Base-by-base conservation (phyloP, 2,329 filamentous ascomycete genomes). In the Aspergillus sp. region DNA sequence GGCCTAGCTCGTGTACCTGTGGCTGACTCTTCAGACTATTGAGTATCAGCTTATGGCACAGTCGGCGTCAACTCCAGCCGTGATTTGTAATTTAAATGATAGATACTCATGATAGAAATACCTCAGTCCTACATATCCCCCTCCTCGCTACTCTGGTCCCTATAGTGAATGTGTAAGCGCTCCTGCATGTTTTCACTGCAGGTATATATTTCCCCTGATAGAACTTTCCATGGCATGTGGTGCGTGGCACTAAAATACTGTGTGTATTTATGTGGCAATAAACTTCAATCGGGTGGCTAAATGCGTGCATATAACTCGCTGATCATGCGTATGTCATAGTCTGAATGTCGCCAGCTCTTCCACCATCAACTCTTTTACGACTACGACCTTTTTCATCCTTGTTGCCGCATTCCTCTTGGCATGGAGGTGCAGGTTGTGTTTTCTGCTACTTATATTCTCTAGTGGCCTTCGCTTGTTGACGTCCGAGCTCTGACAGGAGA, bases 271-370 rank as follows among this genome's bases (percentile, higher is more conserved):
- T 27, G 41, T 27, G 38, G 10, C 9, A 15, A 44, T 39, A 39
- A 19, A 2, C 9, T 22, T 5, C 17, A 10, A 10, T 10, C 3
- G 37, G 9, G 17, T 2, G 2, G 15, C 22, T 32, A 39, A 37
- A 45, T 54, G 45, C 48, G 49, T 61, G 58, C 46, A 10, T 41
- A 47, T 46, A 52, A 13, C 10, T 30, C 19, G 17, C 51, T 52
- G 55, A 59, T 59, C 56, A 58, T 32, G 49, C 48, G 50, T 55
- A 60, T 61, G 58, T 58, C 59, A 61, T 61, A 58, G 55, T 57
- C 55, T 51, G 51, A 58, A 49, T 49, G 43, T 41, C 19, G 37
- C 37, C 37, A 39, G 37, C 37, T 38, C 30, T 50, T 45, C 32
- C 51, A 46, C 51, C 48, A 45, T 22, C 41, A 25, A 20, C 41